Evolutionary conservation across 148 eudicot genomes (phyloP), one percentile per base, ranked within the genome.

Genomic region (Heliamphora exappendiculata): DNA sequence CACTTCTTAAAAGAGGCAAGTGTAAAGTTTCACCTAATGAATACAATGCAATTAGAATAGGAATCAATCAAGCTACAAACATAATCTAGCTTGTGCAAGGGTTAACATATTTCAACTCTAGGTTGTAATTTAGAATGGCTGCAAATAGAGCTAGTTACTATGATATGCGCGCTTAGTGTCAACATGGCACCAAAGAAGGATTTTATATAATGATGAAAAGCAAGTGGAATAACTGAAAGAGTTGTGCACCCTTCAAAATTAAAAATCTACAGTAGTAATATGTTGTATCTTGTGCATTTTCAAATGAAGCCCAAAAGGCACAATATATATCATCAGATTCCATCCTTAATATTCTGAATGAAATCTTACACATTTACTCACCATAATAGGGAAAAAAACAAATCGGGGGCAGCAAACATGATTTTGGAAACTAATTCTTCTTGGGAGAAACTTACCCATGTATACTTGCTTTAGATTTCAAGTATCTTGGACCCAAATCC

Each of bases 401-500:
- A 36, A 39, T 20, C 0, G n/a, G 24, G 22, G 16, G 7, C 24
- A 70, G 5, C 33, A 70, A 47, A 0, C 54, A 9, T 22, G 51
- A 26, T 45, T 26, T 68, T 24, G 72, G 26, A 44, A 42, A 68
- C 24, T 6, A 44, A 24, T 16, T 45, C 22, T 9, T 6, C 19
- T 28, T 45, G 31, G 12, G 31, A 16, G 37, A 58, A 41, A 74
- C 67, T 41, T 24, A 74, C 67, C 67, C 0, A 47, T 10, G 10
- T n/a, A 59, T 42, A 11, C 0, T 3, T 36, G 76, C 37, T 28
- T 19, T 26, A 44, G 54, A 75, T 60, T 45, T 81, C 78, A 83
- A 11, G 67, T 57, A 57, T 86, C 88, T 70, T 92, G 97, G 60
- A 85, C 76, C 99, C 99, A 95, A 33, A 95, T 86, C 77, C 88